Percentiles rank a stretch among this genome's conserved stretches.
phyloP scores from a whole-genome alignment of 805 yeast genomes.

The Candida sphagnicola region DNA sequence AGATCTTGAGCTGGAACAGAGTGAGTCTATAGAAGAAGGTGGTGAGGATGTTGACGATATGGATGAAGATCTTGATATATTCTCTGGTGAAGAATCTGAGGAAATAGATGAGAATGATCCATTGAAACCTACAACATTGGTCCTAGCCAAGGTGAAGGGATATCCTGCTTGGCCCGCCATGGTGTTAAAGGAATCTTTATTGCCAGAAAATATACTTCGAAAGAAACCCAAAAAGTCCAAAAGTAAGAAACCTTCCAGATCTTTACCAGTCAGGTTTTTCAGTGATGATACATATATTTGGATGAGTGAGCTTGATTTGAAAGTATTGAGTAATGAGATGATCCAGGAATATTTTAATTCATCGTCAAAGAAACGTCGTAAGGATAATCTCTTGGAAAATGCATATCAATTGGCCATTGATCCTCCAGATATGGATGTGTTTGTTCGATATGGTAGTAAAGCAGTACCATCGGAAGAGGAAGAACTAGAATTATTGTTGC shows the following conservation, averaged over 20 bases:
- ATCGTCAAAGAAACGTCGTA: slow-evolving; percentile 26
- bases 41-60: not conserved
- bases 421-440: slow-evolving; percentile 40
- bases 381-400: slow-evolving; percentile 40
- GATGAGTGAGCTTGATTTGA: slow-evolving; percentile 53
- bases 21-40: not conserved
- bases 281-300: slow-evolving; percentile 72
- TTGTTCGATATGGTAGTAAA: slow-evolving; percentile 37
- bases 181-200: slow-evolving; percentile 56
- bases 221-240: slow-evolving; percentile 47
- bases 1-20: not conserved
- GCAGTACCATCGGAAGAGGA: slow-evolving; percentile 47
- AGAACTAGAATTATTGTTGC: slow-evolving; percentile 36
- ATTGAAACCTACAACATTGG: slow-evolving; percentile 15
- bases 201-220: slow-evolving; percentile 53
- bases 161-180: slow-evolving; percentile 92
- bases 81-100: slow-evolving; percentile 1
- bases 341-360: slow-evolving; percentile 36
- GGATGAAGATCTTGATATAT: not conserved
- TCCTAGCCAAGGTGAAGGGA: slow-evolving; percentile 80
- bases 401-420: slow-evolving; percentile 53
- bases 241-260: slow-evolving; percentile 12
- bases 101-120: slow-evolving; percentile 5
- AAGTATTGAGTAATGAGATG: slow-evolving; percentile 36
- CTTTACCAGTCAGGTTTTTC: slow-evolving; percentile 61